Percentiles rank a stretch among this genome's conserved stretches.
These are phyloP conservation scores for Leptographium flavum DNA, from an alignment of 2,329 filamentous ascomycete genomes.

Conservation along the genomic window DNA sequence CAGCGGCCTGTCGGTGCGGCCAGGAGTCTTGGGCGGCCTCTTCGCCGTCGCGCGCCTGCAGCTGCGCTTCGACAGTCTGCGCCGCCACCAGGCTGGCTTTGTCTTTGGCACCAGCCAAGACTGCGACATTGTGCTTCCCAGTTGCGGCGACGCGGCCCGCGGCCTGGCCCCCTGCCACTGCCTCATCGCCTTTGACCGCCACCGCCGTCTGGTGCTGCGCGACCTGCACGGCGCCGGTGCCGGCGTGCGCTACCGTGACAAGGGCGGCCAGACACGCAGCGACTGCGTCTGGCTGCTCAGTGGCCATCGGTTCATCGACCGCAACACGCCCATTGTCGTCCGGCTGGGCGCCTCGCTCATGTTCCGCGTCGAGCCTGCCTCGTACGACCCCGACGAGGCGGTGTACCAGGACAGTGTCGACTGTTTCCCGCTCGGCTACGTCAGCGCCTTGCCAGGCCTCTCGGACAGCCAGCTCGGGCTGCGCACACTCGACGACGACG, in stretches of 20 bases:
- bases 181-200: neutral
- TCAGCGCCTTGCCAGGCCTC: neutral
- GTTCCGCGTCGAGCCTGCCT: neutral
- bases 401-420: neutral
- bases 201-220: neutral
- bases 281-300: neutral
- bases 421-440: neutral
- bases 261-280: neutral
- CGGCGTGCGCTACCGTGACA: neutral
- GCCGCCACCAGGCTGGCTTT: neutral
- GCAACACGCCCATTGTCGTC: neutral
- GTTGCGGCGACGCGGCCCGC: neutral
- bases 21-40: neutral
- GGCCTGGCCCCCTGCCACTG: neutral
- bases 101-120: neutral
- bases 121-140: neutral
- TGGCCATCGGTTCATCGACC: neutral
- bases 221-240: neutral
- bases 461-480: neutral
- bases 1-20: neutral
- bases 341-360: neutral
- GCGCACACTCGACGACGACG: neutral
- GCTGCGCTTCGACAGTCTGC: neutral
- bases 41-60: neutral
- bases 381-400: neutral